Percentiles rank a stretch among this genome's conserved stretches.
These are phyloP conservation scores for Aspergillus funiculosus DNA, from an alignment of 495 filamentous ascomycete species.

Conservation along the genomic window DNA sequence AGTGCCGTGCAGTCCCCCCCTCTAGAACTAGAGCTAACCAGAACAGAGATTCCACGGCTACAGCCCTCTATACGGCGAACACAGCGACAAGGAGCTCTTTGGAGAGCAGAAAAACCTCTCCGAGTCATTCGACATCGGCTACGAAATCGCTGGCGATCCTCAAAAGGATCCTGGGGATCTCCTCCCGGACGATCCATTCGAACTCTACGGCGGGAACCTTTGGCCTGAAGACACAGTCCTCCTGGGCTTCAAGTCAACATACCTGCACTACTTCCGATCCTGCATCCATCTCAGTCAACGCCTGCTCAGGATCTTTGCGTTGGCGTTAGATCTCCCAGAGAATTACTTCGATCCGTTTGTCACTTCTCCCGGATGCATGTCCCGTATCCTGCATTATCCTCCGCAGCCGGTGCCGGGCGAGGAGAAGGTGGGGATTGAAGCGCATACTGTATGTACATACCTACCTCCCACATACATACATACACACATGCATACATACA, in stretches of 20 bases:
- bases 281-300: slow-evolving; percentile 27
- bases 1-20: background rate
- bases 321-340: slow-evolving; percentile 40
- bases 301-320: slow-evolving; percentile 41
- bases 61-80: slow-evolving; percentile 27
- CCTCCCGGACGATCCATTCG: slow-evolving; percentile 12
- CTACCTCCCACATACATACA: too few species aligned
- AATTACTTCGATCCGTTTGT: slow-evolving; percentile 39
- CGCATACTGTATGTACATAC: slow-evolving; percentile 31
- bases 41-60: slow-evolving; percentile 33
- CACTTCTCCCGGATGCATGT: slow-evolving; percentile 38
- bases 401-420: slow-evolving; percentile 28
- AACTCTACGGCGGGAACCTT: slow-evolving; percentile 26
- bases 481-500: too few species aligned
- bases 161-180: too few species aligned
- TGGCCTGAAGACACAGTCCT: slow-evolving; percentile 24
- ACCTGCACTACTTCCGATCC: slow-evolving; percentile 25
- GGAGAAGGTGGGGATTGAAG: slow-evolving; percentile 39
- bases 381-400: slow-evolving; percentile 43
- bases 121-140: slow-evolving; percentile 40
- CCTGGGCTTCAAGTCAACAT: slow-evolving; percentile 16
- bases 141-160: slow-evolving; percentile 31
- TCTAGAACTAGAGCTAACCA: slow-evolving; percentile 1
- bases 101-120: slow-evolving; percentile 18
- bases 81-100: slow-evolving; percentile 16